phyloP scores from a whole-genome alignment of 2,329 filamentous ascomycete genomes.

The Aaosphaeria pasadenensis region DNA sequence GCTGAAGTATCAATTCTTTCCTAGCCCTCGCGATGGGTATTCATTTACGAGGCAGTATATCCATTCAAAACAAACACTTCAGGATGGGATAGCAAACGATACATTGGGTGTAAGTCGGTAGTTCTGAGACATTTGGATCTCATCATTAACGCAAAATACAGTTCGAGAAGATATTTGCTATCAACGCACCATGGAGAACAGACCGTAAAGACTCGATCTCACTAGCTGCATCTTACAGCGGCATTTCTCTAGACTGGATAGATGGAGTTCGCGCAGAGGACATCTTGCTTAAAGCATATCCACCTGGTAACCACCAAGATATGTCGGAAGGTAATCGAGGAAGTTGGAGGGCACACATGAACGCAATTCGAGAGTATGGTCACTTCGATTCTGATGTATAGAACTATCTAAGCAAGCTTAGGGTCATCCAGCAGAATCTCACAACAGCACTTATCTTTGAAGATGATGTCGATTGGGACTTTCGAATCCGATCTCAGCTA shows the following conservation, averaged over 20 bases:
- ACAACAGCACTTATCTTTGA: constrained; percentile 22
- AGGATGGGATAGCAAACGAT: constrained; percentile 11
- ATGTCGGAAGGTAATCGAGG: constrained; percentile 15
- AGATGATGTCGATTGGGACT: constrained; percentile 26
- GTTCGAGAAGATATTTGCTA: constrained; percentile 54
- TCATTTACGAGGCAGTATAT: constrained; percentile 2
- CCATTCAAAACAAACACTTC: background rate
- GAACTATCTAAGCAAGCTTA: constrained; percentile 1
- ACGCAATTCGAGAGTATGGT: constrained; percentile 18
- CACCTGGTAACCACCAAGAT: constrained; percentile 29
- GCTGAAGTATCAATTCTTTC: constrained; percentile 2
- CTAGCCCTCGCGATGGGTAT: background rate
- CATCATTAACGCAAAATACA: constrained; percentile 15
- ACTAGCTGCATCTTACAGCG: constrained; percentile 46
- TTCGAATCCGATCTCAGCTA: constrained; percentile 17
- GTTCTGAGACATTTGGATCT: background rate
- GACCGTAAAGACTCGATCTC: constrained; percentile 53
- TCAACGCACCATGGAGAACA: constrained; percentile 50
- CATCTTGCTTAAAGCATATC: constrained; percentile 28
- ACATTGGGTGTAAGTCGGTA: constrained; percentile 18
- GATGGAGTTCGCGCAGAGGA: constrained; percentile 44
- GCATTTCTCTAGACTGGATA: constrained; percentile 46
- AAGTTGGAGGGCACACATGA: constrained; percentile 26
- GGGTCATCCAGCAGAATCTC: constrained; percentile 17
- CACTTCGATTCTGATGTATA: background rate